A percentile compares a stretch with the other conserved stretches of the same genome.
These are phyloP conservation scores for Eremochloa ophiuroides DNA, from an alignment of 176 grass and related monocot species.

Conservation along the genomic window DNA sequence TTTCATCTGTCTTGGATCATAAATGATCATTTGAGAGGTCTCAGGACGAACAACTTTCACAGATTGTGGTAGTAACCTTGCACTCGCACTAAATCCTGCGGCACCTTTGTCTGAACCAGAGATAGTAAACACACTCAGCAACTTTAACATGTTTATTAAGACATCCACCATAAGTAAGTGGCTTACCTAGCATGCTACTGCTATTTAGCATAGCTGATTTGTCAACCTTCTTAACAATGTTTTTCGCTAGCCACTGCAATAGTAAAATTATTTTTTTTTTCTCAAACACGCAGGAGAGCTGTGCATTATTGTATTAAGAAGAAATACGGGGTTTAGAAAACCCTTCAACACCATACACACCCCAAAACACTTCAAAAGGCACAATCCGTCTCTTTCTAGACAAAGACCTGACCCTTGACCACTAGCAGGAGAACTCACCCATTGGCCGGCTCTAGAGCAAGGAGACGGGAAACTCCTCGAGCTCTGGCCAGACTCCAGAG, in stretches of 20 bases:
- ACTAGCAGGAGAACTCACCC: no score
- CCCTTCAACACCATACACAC: no score
- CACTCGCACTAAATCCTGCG: slow-evolving; percentile 38
- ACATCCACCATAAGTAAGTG: not conserved
- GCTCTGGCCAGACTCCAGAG: no score
- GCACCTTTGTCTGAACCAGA: slow-evolving; percentile 39
- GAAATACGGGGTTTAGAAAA: no score
- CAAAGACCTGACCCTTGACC: no score
- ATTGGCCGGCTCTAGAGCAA: no score
- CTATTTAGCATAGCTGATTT: slow-evolving; percentile 45
- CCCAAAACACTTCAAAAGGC: no score
- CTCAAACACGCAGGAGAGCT: no score
- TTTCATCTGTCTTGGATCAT: slow-evolving; percentile 88
- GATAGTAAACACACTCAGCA: slow-evolving; percentile 18
- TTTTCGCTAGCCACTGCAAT: slow-evolving; percentile 79
- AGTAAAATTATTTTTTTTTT: not conserved
- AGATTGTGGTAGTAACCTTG: slow-evolving; percentile 38
- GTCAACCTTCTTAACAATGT: slow-evolving; percentile 54
- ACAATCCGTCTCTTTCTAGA: no score
- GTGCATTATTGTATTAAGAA: no score
- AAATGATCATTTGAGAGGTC: slow-evolving; percentile 84
- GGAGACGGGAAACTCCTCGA: no score
- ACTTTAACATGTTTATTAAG: slow-evolving; percentile 6
- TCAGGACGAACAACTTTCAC: slow-evolving; percentile 71
- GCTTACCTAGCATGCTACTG: slow-evolving; percentile 45